Percentiles rank a stretch among this genome's conserved stretches.
Conservation (phyloP, 2,329 filamentous ascomycete species). For the Graphiopsis chlorocephala region DNA sequence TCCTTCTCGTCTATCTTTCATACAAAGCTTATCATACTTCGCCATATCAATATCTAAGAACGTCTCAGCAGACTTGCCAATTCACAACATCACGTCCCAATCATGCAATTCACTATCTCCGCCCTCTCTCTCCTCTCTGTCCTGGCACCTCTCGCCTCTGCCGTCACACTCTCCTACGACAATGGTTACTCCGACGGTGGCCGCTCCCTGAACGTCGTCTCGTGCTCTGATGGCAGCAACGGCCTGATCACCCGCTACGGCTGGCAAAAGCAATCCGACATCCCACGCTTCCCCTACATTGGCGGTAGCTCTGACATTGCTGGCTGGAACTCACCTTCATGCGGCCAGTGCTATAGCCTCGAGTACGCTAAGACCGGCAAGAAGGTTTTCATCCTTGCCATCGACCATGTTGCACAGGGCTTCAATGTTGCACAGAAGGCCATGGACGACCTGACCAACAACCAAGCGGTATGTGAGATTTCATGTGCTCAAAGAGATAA, state of each 20-base stretch:
- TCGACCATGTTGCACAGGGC: constrained; percentile 47
- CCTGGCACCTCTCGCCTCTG: constrained; percentile 14
- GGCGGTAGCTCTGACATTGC: constrained; percentile 49
- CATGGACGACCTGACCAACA: constrained; percentile 50
- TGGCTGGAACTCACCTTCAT: constrained; percentile 48
- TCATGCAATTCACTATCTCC: constrained; percentile 35
- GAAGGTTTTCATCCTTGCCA: constrained; percentile 49
- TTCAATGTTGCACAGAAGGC: constrained; percentile 51
- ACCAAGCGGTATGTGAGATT: constrained; percentile 36
- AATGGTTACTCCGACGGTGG: constrained; percentile 62
- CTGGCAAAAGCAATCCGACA: constrained; percentile 44
- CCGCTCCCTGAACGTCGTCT: constrained; percentile 55
- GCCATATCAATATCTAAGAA: not conserved
- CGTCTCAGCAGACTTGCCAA: not conserved
- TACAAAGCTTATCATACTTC: not conserved
- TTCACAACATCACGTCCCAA: not conserved
- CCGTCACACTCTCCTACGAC: constrained; percentile 60
- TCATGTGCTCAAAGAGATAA: too few relatives aligned
- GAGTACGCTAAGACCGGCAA: constrained; percentile 42
- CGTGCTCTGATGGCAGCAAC: constrained; percentile 67
- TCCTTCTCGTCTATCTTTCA: not conserved
- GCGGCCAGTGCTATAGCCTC: constrained; percentile 53
- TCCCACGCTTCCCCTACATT: constrained; percentile 49
- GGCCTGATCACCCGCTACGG: constrained; percentile 63
- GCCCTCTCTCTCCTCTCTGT: constrained; percentile 39